Base-by-base conservation (phyloP, 495 filamentous ascomycete species). In the Viridothelium virens region DNA sequence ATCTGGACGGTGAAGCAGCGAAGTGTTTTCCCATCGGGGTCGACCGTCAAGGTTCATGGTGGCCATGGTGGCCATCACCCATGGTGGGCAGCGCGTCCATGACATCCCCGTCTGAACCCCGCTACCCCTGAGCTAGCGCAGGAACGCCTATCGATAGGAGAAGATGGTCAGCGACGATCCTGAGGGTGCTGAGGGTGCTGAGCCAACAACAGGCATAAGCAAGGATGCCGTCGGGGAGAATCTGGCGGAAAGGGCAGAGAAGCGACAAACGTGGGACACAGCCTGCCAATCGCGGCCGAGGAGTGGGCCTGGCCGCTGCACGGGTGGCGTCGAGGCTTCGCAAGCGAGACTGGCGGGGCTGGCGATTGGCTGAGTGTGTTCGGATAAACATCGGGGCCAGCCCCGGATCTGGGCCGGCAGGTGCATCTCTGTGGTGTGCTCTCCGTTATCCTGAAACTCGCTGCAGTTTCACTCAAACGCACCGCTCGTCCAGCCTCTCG, bases 71-170 rank as follows among this genome's bases (percentile, higher is more conserved):
- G 53, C n/a, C n/a, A n/a, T n/a, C n/a, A n/a, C n/a, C 53, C 25
- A 59, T 59, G 5, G 53, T 14, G 4, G 53, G 53, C 33, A 3
- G 5, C 7, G 31, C n/a, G 36, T 59, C 53, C 53, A 18, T 59
- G 53, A 3, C 5, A 59, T 0, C 7, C 25, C 6, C 36, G 5
- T 31, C 53, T 59, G 31, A 59, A 31, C 53, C 31, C 53, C 53
- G 31, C 31, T 59, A 36, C 53, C 53, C 53, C 53, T 59, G 53
- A 59, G 53, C 53, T 59, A 59, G 53, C 53, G 53, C 53, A 59
- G 53, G 53, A 59, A 59, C 53, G 2, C 53, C 31, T 59, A 59
- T 59, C 53, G 53, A 59, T 59, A 59, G 53, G 31, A 9, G 53
- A 59, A 59, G 2, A 18, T 36, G 6, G 36, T 31, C 31, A 31